phyloP scores from a whole-genome alignment of 176 grass and related monocot genomes.

The Elymus sibiricus region DNA sequence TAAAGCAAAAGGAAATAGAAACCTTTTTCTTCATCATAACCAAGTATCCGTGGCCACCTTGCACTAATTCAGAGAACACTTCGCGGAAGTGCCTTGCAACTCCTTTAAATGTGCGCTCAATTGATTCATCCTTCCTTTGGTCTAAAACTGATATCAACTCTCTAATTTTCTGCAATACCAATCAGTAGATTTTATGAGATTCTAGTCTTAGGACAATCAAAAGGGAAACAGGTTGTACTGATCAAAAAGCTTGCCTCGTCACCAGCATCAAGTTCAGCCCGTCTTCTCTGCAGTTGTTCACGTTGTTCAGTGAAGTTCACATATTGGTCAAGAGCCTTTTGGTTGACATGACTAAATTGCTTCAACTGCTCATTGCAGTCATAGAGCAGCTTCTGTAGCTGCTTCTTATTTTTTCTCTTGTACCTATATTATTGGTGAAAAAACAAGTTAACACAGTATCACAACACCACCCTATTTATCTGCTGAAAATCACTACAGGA shows the following conservation, averaged over 20 bases:
- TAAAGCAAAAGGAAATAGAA: conserved; percentile 7
- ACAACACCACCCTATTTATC: neutral
- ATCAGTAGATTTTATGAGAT: conserved; percentile 17
- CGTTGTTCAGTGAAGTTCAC: conserved; percentile 98
- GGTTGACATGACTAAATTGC: conserved; percentile 97
- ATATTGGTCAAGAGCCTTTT: conserved; percentile 99
- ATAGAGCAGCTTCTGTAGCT: conserved; percentile 91
- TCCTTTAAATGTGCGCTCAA: conserved; percentile 99
- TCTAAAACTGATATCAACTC: conserved; percentile 91
- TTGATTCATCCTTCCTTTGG: conserved; percentile 99
- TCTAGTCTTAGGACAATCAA: conserved; percentile 1
- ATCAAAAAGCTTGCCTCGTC: conserved; percentile 52
- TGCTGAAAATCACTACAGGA: conserved; percentile 4
- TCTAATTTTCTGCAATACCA: conserved; percentile 80
- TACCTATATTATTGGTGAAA: conserved; percentile 46
- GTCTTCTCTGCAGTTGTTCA: conserved; percentile 81
- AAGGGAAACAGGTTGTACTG: conserved; percentile 16
- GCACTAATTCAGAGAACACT: conserved; percentile 93
- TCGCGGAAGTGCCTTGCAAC: conserved; percentile 92
- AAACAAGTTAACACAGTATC: conserved; percentile 19
- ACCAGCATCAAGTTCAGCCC: conserved; percentile 91
- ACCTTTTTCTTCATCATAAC: conserved; percentile 99
- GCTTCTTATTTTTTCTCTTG: conserved; percentile 95
- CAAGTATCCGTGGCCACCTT: conserved; percentile 90
- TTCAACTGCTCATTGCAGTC: conserved; percentile 84